phyloP scores from a whole-genome alignment of 352 stramenopile genomes.

The Globisporangium recalcitrans region DNA sequence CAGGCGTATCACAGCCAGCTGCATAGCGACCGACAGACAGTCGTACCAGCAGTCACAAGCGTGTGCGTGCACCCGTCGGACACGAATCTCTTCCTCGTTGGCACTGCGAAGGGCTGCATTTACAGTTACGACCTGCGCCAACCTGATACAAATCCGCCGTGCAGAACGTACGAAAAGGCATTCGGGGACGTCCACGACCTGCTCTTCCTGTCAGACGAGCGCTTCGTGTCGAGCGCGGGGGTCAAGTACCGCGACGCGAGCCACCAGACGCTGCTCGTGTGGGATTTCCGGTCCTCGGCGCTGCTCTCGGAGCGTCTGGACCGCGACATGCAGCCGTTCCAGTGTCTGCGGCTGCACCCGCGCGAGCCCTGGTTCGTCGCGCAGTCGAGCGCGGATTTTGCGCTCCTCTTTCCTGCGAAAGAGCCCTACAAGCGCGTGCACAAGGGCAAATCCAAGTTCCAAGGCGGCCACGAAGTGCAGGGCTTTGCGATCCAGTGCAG shows the following conservation, averaged over 20 bases:
- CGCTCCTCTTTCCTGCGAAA: conserved; percentile 32
- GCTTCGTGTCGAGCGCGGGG: conserved; percentile 47
- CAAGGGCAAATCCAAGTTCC: conserved; percentile 23
- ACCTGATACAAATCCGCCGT: not conserved
- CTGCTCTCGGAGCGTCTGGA: conserved; percentile 49
- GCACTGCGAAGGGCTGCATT: conserved; percentile 30
- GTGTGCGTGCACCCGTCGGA: conserved; percentile 30
- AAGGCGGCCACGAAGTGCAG: conserved; percentile 4
- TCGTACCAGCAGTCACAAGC: conserved; percentile 18
- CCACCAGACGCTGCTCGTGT: conserved; percentile 63
- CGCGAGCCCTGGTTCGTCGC: conserved; percentile 32
- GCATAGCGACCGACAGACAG: not conserved
- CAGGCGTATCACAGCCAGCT: conserved; percentile 3
- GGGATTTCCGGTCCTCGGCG: conserved; percentile 40
- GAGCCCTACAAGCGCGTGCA: conserved; percentile 48
- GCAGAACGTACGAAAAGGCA: conserved; percentile 16
- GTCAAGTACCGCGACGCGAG: conserved; percentile 37
- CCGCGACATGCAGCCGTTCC: conserved; percentile 38
- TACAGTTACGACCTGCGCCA: conserved; percentile 34
- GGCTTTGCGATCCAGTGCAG: conserved; percentile 48
- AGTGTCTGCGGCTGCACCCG: conserved; percentile 42
- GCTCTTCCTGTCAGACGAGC: conserved; percentile 35
- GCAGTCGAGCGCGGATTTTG: conserved; percentile 39
- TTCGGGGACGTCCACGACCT: conserved; percentile 54
- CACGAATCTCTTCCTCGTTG: conserved; percentile 25